These are phyloP conservation scores for Lophiotrema nucula DNA, from an alignment of 495 filamentous ascomycete species.

Conservation along the genomic window DNA sequence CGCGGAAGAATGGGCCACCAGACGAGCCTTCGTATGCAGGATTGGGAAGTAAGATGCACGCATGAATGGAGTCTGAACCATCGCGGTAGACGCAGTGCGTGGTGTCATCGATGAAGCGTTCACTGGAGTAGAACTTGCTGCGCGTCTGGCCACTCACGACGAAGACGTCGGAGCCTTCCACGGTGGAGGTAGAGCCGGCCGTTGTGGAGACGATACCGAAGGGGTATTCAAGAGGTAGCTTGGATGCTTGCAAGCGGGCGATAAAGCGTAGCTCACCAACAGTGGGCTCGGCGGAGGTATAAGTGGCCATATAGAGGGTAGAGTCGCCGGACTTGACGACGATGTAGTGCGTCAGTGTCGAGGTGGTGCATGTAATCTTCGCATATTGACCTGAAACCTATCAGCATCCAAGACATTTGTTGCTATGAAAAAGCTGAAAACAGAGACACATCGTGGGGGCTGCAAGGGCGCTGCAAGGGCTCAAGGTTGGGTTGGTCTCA, in stretches of 20 bases:
- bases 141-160: conserved; percentile 60
- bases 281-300: conserved; percentile 58
- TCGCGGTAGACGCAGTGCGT: conserved; percentile 59
- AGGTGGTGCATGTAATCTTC: conserved; percentile 61
- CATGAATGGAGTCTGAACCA: conserved; percentile 43
- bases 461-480: no score
- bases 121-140: conserved; percentile 67
- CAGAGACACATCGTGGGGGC: no score
- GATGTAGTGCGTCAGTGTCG: conserved; percentile 62
- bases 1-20: conserved; percentile 59
- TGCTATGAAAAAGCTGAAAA: no score
- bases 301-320: conserved; percentile 63
- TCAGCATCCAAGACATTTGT: no score
- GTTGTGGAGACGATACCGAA: conserved; percentile 53
- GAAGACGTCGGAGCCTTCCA: conserved; percentile 66
- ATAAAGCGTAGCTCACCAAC: conserved; percentile 67
- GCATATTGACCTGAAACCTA: conserved; percentile 47
- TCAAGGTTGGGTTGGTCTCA: no score
- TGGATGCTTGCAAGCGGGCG: conserved; percentile 55
- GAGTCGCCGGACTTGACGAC: conserved; percentile 59
- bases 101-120: conserved; percentile 66
- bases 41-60: conserved; percentile 51
- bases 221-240: conserved; percentile 57
- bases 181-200: conserved; percentile 46
- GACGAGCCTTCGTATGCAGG: conserved; percentile 50